Evolutionary conservation across 139 green algal species (phyloP), one percentile per base, ranked within the genome.

Genomic region (Mychonastes homosphaera): DNA sequence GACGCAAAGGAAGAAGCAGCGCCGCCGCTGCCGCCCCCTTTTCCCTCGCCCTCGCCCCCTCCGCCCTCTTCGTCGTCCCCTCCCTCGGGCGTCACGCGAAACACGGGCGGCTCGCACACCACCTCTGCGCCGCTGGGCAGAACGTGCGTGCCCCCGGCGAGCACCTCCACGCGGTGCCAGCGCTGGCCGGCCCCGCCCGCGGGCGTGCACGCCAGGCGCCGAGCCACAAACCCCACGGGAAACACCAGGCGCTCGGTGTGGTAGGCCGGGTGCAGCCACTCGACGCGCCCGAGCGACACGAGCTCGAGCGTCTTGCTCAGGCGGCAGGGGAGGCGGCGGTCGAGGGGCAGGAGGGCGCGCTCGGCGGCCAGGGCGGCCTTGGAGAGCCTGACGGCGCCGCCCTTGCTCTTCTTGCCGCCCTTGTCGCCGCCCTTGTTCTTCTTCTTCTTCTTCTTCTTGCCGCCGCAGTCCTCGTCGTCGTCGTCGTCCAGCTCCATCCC

Each of bases 211-310:
- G 63, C 46, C 2, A 56, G 53, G 19, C 71, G 1, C 16, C 69
- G 69, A 19, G 36, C 53, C 5, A 71, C 67, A 46, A 77, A 91
- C n/a, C 84, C 84, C 21, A 81, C 41, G 3, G 82, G 84, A 44
- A 64, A 91, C 44, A 91, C 80, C 64, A 69, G 58, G 63, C 77
- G 74, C 41, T 81, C 76, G 16, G 53, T 64, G 58, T 91, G 84
- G 65, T 85, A 91, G 6, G 13, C 45, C 18, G 78, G 78, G 62
- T 82, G 70, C 24, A 87, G 35, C 56, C 58, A 86, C 47, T 87
- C 74, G 38, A 90, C 71, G 26, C 63, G 32, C 0, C 84, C 84
- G 34, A 90, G 72, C 2, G 24, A 43, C 55, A 76, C 23, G 52
- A 91, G 55, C 15, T 32, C 61, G 28, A 81, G 66, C 30, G 62